phyloP scores from a whole-genome alignment of 768 basidiomycete species.

The Favolaschia claudopus region DNA sequence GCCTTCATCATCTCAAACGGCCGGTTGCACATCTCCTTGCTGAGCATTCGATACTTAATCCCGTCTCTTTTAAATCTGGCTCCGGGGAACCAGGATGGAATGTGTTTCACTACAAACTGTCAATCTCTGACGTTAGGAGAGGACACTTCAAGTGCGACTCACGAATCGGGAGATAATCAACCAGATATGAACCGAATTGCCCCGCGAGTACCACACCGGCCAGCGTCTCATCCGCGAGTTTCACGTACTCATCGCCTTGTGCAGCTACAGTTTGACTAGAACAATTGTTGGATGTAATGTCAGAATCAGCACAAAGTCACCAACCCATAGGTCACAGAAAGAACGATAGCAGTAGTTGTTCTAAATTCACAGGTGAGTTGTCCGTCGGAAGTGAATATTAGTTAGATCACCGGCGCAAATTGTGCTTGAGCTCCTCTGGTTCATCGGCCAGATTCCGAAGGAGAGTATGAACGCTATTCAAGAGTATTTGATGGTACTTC shows the following conservation, averaged over 20 bases:
- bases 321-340: too few relatives aligned
- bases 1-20: constrained; percentile 42
- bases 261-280: constrained; percentile 30
- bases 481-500: constrained; percentile 39
- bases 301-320: too few relatives aligned
- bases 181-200: constrained; percentile 30
- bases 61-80: constrained; percentile 52
- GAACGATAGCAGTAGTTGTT: neutral
- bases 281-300: too few relatives aligned
- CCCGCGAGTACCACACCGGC: constrained; percentile 24
- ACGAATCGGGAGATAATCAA: constrained; percentile 26
- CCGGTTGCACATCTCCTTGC: constrained; percentile 44
- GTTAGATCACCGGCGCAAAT: constrained; percentile 2
- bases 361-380: too few relatives aligned
- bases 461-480: constrained; percentile 37
- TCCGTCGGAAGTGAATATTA: neutral
- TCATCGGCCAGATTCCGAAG: constrained; percentile 37
- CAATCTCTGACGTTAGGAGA: neutral
- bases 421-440: constrained; percentile 15
- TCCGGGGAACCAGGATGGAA: constrained; percentile 59
- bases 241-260: constrained; percentile 32
- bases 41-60: constrained; percentile 40
- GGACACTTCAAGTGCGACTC: neutral
- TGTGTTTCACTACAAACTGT: constrained; percentile 42
- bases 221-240: constrained; percentile 33